A percentile compares a stretch with the other conserved stretches of the same genome.
phyloP scores from a whole-genome alignment of 257 asterid genomes.

The Paraleonurus japonicus region DNA sequence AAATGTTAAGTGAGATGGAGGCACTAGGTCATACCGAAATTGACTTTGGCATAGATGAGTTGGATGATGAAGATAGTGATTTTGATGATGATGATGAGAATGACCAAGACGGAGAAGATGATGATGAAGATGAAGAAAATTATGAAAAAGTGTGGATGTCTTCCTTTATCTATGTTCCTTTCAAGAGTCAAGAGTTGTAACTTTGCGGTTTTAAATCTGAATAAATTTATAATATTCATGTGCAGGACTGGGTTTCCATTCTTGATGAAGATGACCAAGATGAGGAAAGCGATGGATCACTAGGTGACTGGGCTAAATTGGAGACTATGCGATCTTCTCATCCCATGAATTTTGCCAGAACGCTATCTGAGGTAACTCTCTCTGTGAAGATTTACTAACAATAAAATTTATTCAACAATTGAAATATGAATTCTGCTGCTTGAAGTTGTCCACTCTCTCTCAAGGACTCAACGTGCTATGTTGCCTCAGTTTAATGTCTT shows the following conservation, averaged over 20 bases:
- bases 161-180: slow-evolving; percentile 18
- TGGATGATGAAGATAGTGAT: slow-evolving; percentile 72
- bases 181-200: slow-evolving; percentile 17
- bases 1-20: slow-evolving; percentile 78
- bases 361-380: slow-evolving; percentile 67
- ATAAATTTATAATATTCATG: slow-evolving; percentile 33
- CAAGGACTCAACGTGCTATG: not conserved
- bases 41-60: slow-evolving; percentile 62
- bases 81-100: slow-evolving; percentile 68
- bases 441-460: not conserved
- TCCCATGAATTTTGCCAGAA: slow-evolving; percentile 92
- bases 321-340: slow-evolving; percentile 95
- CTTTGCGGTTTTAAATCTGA: slow-evolving; percentile 21
- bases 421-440: slow-evolving; percentile 22
- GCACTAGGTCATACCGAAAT: slow-evolving; percentile 67
- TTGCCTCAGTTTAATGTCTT: slow-evolving; percentile 1
- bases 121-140: slow-evolving; percentile 51
- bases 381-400: not conserved
- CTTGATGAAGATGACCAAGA: slow-evolving; percentile 76
- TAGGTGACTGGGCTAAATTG: slow-evolving; percentile 96
- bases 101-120: slow-evolving; percentile 53
- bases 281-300: slow-evolving; percentile 75
- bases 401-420: slow-evolving; percentile 1
- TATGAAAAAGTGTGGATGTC: slow-evolving; percentile 46
- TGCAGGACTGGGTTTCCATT: slow-evolving; percentile 88